Conservation (phyloP, 441 rosid species). For the Erodium trifolium region DNA sequence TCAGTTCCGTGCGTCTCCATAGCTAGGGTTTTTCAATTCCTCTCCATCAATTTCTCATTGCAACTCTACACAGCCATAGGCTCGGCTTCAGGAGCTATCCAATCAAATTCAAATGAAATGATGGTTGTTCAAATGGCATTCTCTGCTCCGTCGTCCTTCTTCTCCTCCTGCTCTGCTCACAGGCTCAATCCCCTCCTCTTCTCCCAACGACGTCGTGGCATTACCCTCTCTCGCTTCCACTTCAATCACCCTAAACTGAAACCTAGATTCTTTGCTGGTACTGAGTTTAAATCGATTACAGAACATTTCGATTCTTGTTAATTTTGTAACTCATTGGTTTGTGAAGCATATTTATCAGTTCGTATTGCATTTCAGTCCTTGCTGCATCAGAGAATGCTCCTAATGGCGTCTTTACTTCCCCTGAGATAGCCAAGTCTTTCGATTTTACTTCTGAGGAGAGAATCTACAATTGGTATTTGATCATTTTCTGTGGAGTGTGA, state of each 20-base stretch:
- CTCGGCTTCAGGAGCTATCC: neutral
- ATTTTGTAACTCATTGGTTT: neutral
- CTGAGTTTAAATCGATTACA: neutral
- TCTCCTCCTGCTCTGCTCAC: conserved; percentile 44
- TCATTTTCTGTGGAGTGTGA: neutral
- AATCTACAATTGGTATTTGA: conserved; percentile 71
- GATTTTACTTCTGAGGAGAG: conserved; percentile 86
- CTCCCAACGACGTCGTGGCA: conserved; percentile 37
- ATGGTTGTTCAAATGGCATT: conserved; percentile 39
- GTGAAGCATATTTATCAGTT: neutral
- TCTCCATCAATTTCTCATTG: neutral
- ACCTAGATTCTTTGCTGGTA: conserved; percentile 34
- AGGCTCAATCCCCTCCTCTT: conserved; percentile 68
- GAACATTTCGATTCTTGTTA: neutral
- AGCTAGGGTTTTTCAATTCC: conserved; percentile 3
- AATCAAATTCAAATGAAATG: neutral
- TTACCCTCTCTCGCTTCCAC: conserved; percentile 23
- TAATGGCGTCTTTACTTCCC: conserved; percentile 55
- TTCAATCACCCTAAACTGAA: conserved; percentile 16
- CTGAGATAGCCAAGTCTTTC: conserved; percentile 70
- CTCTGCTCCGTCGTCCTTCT: conserved; percentile 35
- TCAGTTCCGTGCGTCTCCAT: neutral
- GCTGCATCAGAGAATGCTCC: conserved; percentile 41
- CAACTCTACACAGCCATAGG: neutral
- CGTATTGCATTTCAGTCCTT: conserved; percentile 39